phyloP scores from a whole-genome alignment of 1,284 basidiomycete species.

The Porodaedalea pini region DNA sequence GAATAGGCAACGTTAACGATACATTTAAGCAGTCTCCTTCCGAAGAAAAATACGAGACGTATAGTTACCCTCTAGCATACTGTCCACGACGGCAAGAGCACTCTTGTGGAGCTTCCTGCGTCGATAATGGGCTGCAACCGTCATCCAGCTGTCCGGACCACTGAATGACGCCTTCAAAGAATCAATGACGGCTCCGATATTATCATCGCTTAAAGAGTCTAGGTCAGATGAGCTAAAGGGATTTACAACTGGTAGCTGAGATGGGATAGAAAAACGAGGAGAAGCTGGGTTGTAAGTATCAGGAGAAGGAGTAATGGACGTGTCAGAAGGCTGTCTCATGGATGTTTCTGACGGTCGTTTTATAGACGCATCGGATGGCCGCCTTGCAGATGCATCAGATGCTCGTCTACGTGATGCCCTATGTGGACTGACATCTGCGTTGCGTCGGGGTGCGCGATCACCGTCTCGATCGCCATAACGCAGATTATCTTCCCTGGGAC shows the following conservation, averaged over 20 bases:
- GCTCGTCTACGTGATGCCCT: background rate
- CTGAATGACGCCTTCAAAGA: conserved; percentile 9
- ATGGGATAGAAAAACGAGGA: background rate
- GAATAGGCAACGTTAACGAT: background rate
- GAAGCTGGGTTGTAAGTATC: conserved; percentile 1
- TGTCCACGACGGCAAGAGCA: conserved; percentile 4
- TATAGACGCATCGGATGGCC: conserved; percentile 2
- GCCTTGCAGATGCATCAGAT: conserved; percentile 10
- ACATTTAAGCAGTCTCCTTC: background rate
- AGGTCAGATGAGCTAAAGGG: background rate
- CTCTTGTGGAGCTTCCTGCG: conserved; percentile 5
- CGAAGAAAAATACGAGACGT: background rate
- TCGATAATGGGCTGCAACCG: conserved; percentile 14
- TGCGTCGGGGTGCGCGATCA: background rate
- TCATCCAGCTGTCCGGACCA: conserved; percentile 18
- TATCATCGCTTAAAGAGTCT: conserved; percentile 6
- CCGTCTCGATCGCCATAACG: conserved; percentile 1
- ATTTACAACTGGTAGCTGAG: background rate
- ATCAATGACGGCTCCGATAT: conserved; percentile 13
- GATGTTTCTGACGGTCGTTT: conserved; percentile 2
- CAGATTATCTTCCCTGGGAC: background rate
- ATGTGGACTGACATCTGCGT: background rate
- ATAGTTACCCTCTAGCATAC: conserved; percentile 20
- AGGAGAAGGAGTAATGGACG: background rate
- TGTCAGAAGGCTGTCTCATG: background rate